Base-by-base conservation (phyloP, 177 flowering plant species). In the Tripterygium wilfordii region DNA sequence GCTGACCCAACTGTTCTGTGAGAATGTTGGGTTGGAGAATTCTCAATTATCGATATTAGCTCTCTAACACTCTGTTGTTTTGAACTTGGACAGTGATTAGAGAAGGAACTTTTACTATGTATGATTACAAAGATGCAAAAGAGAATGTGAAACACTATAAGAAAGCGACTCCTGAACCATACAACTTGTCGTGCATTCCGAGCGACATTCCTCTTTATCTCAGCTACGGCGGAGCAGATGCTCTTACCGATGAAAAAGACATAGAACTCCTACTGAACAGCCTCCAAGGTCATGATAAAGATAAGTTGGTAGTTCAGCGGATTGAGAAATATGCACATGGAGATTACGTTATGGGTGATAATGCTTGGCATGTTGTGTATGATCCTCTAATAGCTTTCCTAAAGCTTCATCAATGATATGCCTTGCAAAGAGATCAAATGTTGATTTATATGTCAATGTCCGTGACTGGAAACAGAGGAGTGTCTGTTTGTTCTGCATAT, bases 211-310 rank as follows among this genome's bases (percentile, higher is more conserved):
- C 96, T 5, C 67, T 90, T 16, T 87, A 70, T 62, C 49, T 90
- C 9, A 64, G 82, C 60, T 74, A 84, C 54, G 97, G 97, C 31
- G 97, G 94, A 2, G 46, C 44, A 16, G 96, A 87, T 32, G 63
- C 67, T 7, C 78, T 89, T 17, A 62, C 96, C 3, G 91, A 84
- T 61, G 68, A 61, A 4, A 56, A 64, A 1, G 96, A 82, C 36
- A 85, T 82, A 29, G 17, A 67, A 26, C 55, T 27, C 16, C 60
- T 84, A 64, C 51, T 83, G 10, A 68, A 64, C 15, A 40, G 26
- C 53, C 82, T 89, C 36, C 74, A 72, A 62, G 45, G 52, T 35
- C 97, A 89, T 26, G 67, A 68, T 10, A 12, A 44, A 0, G 78
- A 80, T 49, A 77, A 78, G 77, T 53, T 84, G 7, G 70, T 65